Evolutionary conservation across 2,329 filamentous ascomycete species (phyloP), one percentile per base, ranked within the genome.

Genomic region (Fusarium sp.): DNA sequence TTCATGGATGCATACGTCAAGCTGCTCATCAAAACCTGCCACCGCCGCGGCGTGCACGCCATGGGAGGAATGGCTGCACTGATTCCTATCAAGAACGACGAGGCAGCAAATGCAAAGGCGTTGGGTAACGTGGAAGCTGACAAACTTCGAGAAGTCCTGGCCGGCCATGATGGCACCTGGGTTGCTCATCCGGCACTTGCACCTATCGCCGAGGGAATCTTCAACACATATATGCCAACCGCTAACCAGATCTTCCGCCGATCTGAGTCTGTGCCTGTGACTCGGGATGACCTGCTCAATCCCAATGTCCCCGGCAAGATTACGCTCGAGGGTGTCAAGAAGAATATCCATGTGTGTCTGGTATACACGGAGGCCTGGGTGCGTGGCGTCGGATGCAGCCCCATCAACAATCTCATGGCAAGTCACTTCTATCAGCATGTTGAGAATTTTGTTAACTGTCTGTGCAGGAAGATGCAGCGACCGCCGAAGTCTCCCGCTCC

Each of bases 351-450:
- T 84, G 98, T 99, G 72, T 96, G 95, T 40, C 89, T 99, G 6
- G 92, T 93, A 52, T 99, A 99, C 84, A 99, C 98, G 95, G 96
- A 99, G 84, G 95, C 94, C 64, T 99, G 96, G 96, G 87, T 98
- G 64, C 92, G 95, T 65, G 96, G 95, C 28, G 89, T 98, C n/a
- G 96, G 96, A 62, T 99, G 96, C 76, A 95, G 98, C 55, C 96
- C 96, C 48, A 98, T 98, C 84, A 98, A 98, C 87, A 97, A 92
- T 81, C 87, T 98, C 59, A 98, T 98, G 95, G 48, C 28, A 13
- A 39, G 48, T 51, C 11, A 3, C 12, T 23, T 8, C 12, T 50
- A 7, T 7, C 4, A 23, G 23, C 23, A 4, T 16, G 23, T 23
- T 11, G 10, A 37, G 9, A 36, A 18, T 12, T 11, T 13, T n/a